Base-by-base conservation (phyloP, 1,284 basidiomycete genomes). In the Pseudozyma hubeiensis region DNA sequence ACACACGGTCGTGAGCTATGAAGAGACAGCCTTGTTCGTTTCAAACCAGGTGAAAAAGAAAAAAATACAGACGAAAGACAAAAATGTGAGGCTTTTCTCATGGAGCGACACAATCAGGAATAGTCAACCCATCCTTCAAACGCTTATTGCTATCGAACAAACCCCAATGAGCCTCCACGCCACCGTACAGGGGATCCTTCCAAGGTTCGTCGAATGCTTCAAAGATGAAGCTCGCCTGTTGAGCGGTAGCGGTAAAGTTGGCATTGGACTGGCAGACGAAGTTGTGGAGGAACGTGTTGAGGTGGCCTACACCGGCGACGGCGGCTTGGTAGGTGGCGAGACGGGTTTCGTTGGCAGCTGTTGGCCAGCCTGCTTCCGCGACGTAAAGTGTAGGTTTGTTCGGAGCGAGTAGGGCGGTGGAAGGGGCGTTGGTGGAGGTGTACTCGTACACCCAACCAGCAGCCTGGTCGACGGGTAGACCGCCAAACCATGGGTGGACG, bases 301-400 rank as follows among this genome's bases (percentile, higher is more conserved):
- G 56, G 40, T 80, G 51, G 30, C 3, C 24, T 10, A 80, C 44
- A 7, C 78, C 76, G 9, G 79, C 78, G 1, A 58, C 48, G 8
- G 79, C 77, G 14, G 40, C 75, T 37, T 70, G 59, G 24, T 67
- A 57, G 13, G 66, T 78, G 31, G 40, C 45, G 40, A 63, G 33
- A 8, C 58, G 16, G 0, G 78, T 76, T 31, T 57, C 68, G 41
- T 78, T 75, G 4, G 79, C 79, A 81, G 91, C 91, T 35, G 92
- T 90, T 13, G 94, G 94, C 94, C 94, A 97, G 40, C 94, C 94
- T 24, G 93, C 94, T 87, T 96, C 93, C 10, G 93, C 93, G 72
- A 95, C 93, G 85, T 90, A 93, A 2, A 84, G 55, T 4, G 69
- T 60, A 1, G 93, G 93, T 63, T 90, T 88, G 85, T 93, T 93